phyloP scores from a whole-genome alignment of 2,329 filamentous ascomycete genomes.

The Berkeleyomyces basicola region DNA sequence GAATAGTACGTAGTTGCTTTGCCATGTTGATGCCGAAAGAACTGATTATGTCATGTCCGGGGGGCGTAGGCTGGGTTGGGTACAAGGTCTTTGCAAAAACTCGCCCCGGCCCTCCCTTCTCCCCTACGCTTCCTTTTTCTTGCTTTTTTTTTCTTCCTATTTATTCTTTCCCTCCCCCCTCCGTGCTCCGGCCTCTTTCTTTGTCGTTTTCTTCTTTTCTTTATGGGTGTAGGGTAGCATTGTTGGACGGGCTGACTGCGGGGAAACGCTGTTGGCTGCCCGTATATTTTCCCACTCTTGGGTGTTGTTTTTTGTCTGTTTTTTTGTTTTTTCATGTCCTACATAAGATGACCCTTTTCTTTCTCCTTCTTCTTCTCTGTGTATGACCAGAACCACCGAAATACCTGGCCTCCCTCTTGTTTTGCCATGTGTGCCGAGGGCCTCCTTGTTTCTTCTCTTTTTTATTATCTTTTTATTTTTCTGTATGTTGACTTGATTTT shows the following conservation, averaged over 20 bases:
- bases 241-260: constrained; percentile 5
- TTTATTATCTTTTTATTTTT: background rate
- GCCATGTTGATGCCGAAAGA: constrained; percentile 6
- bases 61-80: no score
- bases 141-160: background rate
- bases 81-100: no score
- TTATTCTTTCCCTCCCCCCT: background rate
- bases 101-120: background rate
- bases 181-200: background rate
- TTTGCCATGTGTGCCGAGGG: background rate
- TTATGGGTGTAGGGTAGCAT: constrained; percentile 5
- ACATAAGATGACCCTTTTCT: background rate
- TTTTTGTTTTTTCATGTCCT: background rate
- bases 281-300: background rate
- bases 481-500: background rate
- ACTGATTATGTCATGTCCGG: background rate
- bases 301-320: background rate
- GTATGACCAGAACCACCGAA: background rate
- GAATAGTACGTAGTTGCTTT: constrained; percentile 6
- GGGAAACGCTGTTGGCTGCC: background rate
- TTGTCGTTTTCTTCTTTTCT: constrained; percentile 6
- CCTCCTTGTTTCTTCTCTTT: background rate
- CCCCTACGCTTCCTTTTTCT: background rate
- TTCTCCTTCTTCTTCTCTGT: constrained; percentile 5
- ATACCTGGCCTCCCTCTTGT: background rate